Conservation (phyloP, 2,329 filamentous ascomycete species). For the Drechslerella stenobrocha region DNA sequence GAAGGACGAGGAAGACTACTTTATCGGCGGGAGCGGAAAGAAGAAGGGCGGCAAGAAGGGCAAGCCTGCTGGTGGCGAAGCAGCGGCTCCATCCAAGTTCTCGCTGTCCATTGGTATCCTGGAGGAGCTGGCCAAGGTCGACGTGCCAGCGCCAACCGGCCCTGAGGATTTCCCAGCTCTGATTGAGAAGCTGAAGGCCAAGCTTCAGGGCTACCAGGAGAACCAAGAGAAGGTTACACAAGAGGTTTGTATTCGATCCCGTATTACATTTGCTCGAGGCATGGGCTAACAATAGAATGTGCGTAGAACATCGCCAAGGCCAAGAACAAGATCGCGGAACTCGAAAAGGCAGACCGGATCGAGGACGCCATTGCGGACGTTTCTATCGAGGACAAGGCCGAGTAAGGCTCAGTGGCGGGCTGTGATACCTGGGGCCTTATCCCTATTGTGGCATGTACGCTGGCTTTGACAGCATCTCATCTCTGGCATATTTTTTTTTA, state of each 20-base stretch:
- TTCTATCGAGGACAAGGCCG: conserved; percentile 18
- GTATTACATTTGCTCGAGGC: conserved; percentile 1
- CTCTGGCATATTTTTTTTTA: too few species aligned
- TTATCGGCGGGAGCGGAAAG: conserved; percentile 71
- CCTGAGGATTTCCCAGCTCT: conserved; percentile 76
- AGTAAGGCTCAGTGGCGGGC: conserved; percentile 1
- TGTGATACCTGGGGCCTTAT: too few species aligned
- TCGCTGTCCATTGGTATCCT: conserved; percentile 89
- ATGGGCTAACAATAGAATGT: conserved; percentile 54
- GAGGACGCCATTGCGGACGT: conserved; percentile 35
- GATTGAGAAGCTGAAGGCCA: conserved; percentile 87
- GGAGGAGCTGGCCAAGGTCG: conserved; percentile 81
- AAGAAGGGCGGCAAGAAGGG: conserved; percentile 68
- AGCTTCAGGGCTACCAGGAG: conserved; percentile 86
- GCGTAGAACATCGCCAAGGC: conserved; percentile 91
- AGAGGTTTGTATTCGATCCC: conserved; percentile 61
- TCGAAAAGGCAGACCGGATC: conserved; percentile 68
- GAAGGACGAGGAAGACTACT: conserved; percentile 90
- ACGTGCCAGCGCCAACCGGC: conserved; percentile 84
- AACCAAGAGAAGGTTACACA: conserved; percentile 73
- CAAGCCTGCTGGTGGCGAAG: conserved; percentile 57
- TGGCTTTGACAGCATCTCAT: too few species aligned
- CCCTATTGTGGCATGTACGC: too few species aligned
- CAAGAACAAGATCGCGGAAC: conserved; percentile 87
- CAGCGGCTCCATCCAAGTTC: conserved; percentile 65